Percentiles rank a stretch among this genome's conserved stretches.
phyloP scores from a whole-genome alignment of 2,329 filamentous ascomycete genomes.

The Cryoendolithus antarcticus region DNA sequence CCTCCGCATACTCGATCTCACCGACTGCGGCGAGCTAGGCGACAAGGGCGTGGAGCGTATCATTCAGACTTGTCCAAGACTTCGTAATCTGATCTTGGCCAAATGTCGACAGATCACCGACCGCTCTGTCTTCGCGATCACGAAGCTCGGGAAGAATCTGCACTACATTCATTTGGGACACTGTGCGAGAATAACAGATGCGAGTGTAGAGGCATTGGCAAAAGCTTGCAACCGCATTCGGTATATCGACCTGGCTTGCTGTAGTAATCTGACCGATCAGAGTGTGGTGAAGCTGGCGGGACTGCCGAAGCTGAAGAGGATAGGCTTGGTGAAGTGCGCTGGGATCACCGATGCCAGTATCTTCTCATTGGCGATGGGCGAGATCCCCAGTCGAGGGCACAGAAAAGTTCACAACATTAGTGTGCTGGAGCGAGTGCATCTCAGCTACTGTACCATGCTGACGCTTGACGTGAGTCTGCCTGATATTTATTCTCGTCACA shows the following conservation, averaged over 20 bases:
- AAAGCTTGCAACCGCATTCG: conserved; percentile 82
- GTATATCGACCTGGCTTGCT: conserved; percentile 97
- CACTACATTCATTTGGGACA: conserved; percentile 95
- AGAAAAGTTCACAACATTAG: conserved; percentile 41
- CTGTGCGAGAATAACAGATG: conserved; percentile 81
- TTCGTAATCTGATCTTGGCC: conserved; percentile 84
- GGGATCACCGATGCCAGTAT: conserved; percentile 86
- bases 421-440: conserved; percentile 77
- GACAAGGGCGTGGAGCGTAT: conserved; percentile 84
- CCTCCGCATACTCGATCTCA: conserved; percentile 84
- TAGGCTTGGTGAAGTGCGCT: conserved; percentile 87
- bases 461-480: conserved; percentile 57
- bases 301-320: conserved; percentile 84
- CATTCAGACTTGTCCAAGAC: conserved; percentile 68
- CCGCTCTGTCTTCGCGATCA: conserved; percentile 72
- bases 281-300: conserved; percentile 75
- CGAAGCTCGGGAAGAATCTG: conserved; percentile 82
- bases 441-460: conserved; percentile 85
- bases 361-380: conserved; percentile 53
- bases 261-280: conserved; percentile 70
- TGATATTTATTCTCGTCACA: background rate
- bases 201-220: conserved; percentile 73
- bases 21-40: conserved; percentile 70
- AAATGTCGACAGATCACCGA: conserved; percentile 94
- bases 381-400: conserved; percentile 28